Evolutionary conservation across 441 rosid genomes (phyloP), one percentile per base, ranked within the genome.

Genomic region (Melastoma candidum): DNA sequence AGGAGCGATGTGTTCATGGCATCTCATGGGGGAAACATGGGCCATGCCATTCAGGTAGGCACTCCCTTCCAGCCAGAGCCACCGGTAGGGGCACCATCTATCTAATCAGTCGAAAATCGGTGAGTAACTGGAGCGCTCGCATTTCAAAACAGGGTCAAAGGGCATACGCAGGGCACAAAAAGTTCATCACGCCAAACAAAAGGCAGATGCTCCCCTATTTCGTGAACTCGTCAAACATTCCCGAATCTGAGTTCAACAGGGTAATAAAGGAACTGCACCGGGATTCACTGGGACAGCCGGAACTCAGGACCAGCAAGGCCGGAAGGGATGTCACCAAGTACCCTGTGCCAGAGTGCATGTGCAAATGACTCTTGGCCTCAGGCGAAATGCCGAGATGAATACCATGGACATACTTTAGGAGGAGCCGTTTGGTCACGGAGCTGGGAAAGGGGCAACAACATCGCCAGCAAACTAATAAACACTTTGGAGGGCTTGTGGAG

Each of bases 1-100:
- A 53, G 58, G 57, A 64, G 68, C 24, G 68, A 64, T 32, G 55
- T 59, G 26, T 59, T 59, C 56, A 29, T 59, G 63, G 56, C 56
- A 45, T 51, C 56, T 14, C 63, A 59, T 11, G 56, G 56, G 43
- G 58, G 48, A 17, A 55, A 55, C n/a, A 52, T 52, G 56, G 56
- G 56, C 41, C 56, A 52, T 52, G 56, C 56, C 11, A 43, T 52
- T 13, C 56, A 52, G 56, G 56, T 52, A 36, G 1, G 41, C 6
- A 32, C 41, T 32, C 41, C 41, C 22, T 17, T 17, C 22, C 22
- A 17, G 22, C 22, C 36, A 3, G 22, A 17, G 22, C 22, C 36
- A 6, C 36, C 36, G 7, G 36, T 6, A 17, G 22, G 22, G 22
- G 22, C 22, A 17, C 22, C 22, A 17, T 17, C 22, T 17, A 17